Evolutionary conservation across 805 yeast genomes (phyloP), one percentile per base, ranked within the genome.

Genomic region (Phaffomyces antillensis): DNA sequence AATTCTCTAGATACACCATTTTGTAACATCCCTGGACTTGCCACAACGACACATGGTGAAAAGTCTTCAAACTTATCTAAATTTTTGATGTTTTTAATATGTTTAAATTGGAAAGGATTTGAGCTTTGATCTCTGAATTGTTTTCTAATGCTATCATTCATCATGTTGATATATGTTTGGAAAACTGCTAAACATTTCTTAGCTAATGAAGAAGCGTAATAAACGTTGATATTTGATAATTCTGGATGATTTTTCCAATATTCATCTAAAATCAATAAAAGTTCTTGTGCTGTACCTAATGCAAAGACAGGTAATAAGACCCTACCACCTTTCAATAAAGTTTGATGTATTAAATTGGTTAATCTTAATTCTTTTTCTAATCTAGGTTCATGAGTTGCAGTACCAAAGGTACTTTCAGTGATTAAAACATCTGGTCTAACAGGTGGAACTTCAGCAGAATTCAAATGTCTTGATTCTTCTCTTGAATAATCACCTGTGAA

Each of bases 11-110:
- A 88, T 3, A 90, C 82, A 50, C 99, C 99, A 61, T 86, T 90
- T 62, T 91, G 99, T 40, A 93, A 71, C 99, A 93, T 93, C 61
- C 99, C 99, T 0, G 99, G 99, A 38, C 95, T 81, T 0, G 99
- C 99, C 32, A 93, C 77, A 65, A 93, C 90, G 18, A 93, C 98
- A 53, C 96, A 88, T 5, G 99, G 96, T 0, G 96, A 96, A 53
- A 88, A 75, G 63, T 93, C 99, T 56, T 89, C 95, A 59, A 93
- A 83, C 51, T 78, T 77, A 45, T 90, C 96, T 44, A 90, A 67
- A 51, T 81, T 83, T 48, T 85, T 79, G 39, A 93, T 75, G 53
- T 86, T 85, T 52, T 84, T 83, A 50, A 93, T 82, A 59, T 79
- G 85, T 61, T 86, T 86, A 67, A 93, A 91, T 48, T 83, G 83